Evolutionary conservation across 1,139 yeast genomes (phyloP).

Genomic region (Nadsonia commutata): DNA sequence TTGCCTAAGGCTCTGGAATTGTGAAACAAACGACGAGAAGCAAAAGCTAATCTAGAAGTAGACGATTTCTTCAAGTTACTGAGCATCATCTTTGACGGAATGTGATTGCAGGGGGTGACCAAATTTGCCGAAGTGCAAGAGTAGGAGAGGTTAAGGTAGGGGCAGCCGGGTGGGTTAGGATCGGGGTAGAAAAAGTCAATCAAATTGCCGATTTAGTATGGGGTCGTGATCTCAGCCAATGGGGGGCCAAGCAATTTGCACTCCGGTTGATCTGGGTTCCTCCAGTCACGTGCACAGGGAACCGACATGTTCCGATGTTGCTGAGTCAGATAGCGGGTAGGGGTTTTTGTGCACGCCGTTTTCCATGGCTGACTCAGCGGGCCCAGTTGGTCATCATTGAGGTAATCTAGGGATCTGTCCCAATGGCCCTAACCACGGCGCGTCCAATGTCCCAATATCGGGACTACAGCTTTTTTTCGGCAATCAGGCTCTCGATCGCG

Average conservation of each 20-base stretch:
- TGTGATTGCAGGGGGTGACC: not conserved
- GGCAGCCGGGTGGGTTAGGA: not conserved
- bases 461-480: no score
- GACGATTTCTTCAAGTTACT: not conserved
- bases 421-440: no score
- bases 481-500: no score
- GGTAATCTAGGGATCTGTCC: no score
- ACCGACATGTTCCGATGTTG: no score
- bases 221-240: not conserved
- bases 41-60: not conserved
- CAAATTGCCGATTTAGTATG: not conserved
- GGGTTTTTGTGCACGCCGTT: no score
- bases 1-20: conserved; percentile 11
- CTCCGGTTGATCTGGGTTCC: not conserved
- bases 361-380: no score
- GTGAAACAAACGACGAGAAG: conserved; percentile 9
- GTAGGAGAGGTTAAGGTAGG: not conserved
- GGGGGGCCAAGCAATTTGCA: not conserved
- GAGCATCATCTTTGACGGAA: not conserved
- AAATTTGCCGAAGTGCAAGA: not conserved
- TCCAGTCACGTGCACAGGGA: not conserved
- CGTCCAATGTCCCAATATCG: no score
- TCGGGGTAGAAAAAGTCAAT: not conserved
- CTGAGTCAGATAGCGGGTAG: no score
- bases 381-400: no score